Evolutionary conservation across 768 basidiomycete species (phyloP), one percentile per base, ranked within the genome.

Genomic region (Rhodocollybia butyracea): DNA sequence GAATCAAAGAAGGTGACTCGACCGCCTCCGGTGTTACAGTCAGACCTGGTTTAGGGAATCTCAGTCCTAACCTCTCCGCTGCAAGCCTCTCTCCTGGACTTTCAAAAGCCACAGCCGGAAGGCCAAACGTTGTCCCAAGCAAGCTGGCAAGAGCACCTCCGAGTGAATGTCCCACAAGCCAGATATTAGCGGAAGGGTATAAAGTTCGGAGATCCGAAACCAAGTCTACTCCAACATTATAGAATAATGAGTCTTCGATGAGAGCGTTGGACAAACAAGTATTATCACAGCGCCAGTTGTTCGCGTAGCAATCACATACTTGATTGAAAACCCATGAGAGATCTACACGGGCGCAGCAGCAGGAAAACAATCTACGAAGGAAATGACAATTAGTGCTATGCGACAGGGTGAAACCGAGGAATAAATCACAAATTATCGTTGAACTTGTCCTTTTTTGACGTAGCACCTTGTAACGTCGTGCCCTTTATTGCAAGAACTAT

Each of bases 311-410:
- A 61, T 91, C 80, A 72, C 96, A 98, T 3, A 97, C 95, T 2
- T 89, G 85, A 32, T 79, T 78, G 66, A 92, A 88, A 26, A 81
- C 65, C 94, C 95, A 98, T 2, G 89, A 85, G 57, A 94, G 78
- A 68, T 91, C 89, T 32, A 95, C 89, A 30, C 85, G 79, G 15
- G 94, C 95, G 63, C 96, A 98, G 66, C 96, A 98, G 71, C 96
- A 98, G 0, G 94, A 90, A 65, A 91, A 92, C 17, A 92, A 69
- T 24, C 64, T 65, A 24, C 6, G 7, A 12, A 38, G 19, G 42
- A 21, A 29, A 12, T 24, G 17, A 50, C 11, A 12, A 57, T n/a
- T 15, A 10, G 13, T 22, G n/a, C n/a, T n/a, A n/a, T n/a, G n/a
- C n/a, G n/a, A n/a, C n/a, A n/a, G n/a, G n/a, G n/a, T n/a, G n/a